Evolutionary conservation across 2,329 filamentous ascomycete genomes (phyloP).

Genomic region (Penicillium palitans): DNA sequence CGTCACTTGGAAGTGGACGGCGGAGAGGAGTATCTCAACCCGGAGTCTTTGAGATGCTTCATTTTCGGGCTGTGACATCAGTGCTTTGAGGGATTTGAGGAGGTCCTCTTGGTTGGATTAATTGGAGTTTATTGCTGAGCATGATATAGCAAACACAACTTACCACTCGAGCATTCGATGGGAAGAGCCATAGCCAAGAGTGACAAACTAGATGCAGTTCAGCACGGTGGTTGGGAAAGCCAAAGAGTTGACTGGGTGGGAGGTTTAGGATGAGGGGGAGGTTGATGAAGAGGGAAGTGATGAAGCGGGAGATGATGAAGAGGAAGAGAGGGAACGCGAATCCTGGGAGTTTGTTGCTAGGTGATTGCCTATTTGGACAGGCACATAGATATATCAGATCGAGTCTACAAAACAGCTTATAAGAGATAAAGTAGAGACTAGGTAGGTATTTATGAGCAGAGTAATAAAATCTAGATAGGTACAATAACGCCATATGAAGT

Average conservation of each 20-base stretch:
- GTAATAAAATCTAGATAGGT: constrained; percentile 14
- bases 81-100: background rate
- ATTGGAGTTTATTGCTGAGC: background rate
- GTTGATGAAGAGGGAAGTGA: background rate
- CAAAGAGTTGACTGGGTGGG: background rate
- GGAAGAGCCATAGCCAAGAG: background rate
- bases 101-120: background rate
- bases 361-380: background rate
- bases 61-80: background rate
- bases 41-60: background rate
- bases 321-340: background rate
- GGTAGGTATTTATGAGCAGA: constrained; percentile 16
- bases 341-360: background rate
- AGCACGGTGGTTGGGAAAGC: background rate
- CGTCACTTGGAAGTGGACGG: background rate
- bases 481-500: constrained; percentile 12
- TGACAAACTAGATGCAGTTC: background rate
- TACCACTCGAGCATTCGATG: background rate
- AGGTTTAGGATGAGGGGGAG: no score
- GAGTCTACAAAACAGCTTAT: background rate
- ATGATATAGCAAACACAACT: background rate
- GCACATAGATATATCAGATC: background rate
- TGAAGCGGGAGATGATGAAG: background rate
- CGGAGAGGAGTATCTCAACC: background rate
- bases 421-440: background rate